Conservation (phyloP, 345 rosid genomes). For the Pistacia integerrima region DNA sequence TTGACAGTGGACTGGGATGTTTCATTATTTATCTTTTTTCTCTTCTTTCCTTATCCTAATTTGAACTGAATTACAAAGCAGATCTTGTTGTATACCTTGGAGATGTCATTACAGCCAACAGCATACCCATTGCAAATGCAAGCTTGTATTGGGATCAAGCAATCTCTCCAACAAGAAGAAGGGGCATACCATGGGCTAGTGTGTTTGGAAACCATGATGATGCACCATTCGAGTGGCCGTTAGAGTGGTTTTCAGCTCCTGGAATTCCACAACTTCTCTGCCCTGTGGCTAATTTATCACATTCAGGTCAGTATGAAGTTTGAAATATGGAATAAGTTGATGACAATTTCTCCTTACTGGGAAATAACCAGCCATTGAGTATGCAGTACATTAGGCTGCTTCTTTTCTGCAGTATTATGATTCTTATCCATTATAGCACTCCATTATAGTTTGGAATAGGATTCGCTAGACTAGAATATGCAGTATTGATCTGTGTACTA, state of each 20-base stretch:
- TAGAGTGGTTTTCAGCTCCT: slow-evolving; percentile 75
- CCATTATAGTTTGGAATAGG: background rate
- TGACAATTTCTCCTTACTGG: background rate
- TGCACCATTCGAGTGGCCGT: slow-evolving; percentile 75
- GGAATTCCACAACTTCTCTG: slow-evolving; percentile 71
- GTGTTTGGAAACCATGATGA: slow-evolving; percentile 92
- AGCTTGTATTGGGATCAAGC: slow-evolving; percentile 85
- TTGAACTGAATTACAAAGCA: slow-evolving; percentile 28
- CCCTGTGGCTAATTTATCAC: slow-evolving; percentile 38
- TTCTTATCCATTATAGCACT: background rate
- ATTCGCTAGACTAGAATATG: background rate
- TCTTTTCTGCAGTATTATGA: background rate
- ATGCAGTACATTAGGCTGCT: background rate
- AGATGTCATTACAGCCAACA: slow-evolving; percentile 85
- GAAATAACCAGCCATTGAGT: background rate
- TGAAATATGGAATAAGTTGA: background rate
- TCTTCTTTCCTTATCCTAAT: background rate
- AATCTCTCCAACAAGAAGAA: slow-evolving; percentile 63
- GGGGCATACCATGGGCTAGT: slow-evolving; percentile 76
- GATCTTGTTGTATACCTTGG: slow-evolving; percentile 90
- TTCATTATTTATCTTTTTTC: background rate
- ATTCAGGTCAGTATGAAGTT: slow-evolving; percentile 29
- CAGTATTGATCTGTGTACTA: background rate
- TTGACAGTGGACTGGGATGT: background rate
- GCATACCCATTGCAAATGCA: slow-evolving; percentile 68